Percentiles rank a stretch among this genome's conserved stretches.
These are phyloP conservation scores for Sphagnum contortum DNA, from an alignment of 225 moss, liverwort and hornwort genomes.

Conservation along the genomic window DNA sequence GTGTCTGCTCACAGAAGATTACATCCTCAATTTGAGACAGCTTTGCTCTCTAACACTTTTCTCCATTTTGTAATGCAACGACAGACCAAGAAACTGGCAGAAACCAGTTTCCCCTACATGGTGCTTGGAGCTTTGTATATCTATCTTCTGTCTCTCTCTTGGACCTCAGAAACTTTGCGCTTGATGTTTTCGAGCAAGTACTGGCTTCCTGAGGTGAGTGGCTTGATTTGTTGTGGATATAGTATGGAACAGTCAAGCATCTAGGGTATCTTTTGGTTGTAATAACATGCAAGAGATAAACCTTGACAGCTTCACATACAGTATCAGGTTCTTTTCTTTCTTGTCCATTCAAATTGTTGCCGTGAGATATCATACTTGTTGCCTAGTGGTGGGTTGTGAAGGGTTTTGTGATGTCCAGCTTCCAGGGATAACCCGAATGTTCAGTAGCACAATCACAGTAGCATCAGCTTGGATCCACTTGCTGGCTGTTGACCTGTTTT, in stretches of 20 bases:
- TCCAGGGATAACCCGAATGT: slow-evolving; percentile 77
- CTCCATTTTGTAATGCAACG: neutral
- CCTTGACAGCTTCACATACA: too few species aligned
- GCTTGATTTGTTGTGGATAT: too few species aligned
- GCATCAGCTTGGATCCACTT: slow-evolving; percentile 88
- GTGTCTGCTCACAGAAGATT: too few species aligned
- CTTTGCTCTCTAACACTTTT: too few species aligned
- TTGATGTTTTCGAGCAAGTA: slow-evolving; percentile 79
- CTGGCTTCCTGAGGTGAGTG: slow-evolving; percentile 65
- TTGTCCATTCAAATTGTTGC: too few species aligned
- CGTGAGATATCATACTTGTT: too few species aligned
- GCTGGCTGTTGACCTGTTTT: slow-evolving; percentile 60
- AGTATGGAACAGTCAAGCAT: too few species aligned
- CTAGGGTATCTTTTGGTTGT: too few species aligned
- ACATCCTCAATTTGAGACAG: too few species aligned
- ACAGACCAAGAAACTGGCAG: slow-evolving; percentile 71
- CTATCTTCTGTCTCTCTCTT: slow-evolving; percentile 52
- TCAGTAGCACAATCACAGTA: slow-evolving; percentile 51
- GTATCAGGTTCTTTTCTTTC: too few species aligned
- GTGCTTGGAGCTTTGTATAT: slow-evolving; percentile 57
- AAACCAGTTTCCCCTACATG: slow-evolving; percentile 53
- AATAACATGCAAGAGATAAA: too few species aligned
- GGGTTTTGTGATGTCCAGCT: slow-evolving; percentile 22
- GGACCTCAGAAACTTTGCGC: slow-evolving; percentile 61
- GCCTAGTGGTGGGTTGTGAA: too few species aligned